Percentiles rank a stretch among this genome's conserved stretches.
phyloP scores from a whole-genome alignment of 2,329 filamentous ascomycete species.

The Ceratocystis eucalypticola region DNA sequence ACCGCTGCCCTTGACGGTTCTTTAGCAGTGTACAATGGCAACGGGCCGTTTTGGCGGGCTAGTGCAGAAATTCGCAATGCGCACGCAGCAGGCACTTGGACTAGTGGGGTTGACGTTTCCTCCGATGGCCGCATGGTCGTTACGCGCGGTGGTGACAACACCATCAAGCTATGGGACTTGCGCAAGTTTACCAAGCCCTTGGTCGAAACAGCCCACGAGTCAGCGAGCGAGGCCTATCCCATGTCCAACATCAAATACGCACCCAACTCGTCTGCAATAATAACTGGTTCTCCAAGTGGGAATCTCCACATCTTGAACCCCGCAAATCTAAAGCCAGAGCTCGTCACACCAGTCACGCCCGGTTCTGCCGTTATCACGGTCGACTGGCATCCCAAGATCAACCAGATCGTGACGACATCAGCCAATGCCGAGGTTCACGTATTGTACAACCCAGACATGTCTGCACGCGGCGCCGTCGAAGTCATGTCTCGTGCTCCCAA shows the following conservation, averaged over 20 bases:
- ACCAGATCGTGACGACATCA: slow-evolving; percentile 90
- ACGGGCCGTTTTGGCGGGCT: slow-evolving; percentile 73
- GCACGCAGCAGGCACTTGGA: slow-evolving; percentile 75
- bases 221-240: slow-evolving; percentile 70
- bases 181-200: slow-evolving; percentile 88
- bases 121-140: slow-evolving; percentile 81
- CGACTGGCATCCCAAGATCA: slow-evolving; percentile 85
- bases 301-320: slow-evolving; percentile 88
- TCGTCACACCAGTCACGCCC: slow-evolving; percentile 78
- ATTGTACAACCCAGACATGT: slow-evolving; percentile 79
- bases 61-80: slow-evolving; percentile 72
- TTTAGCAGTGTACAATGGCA: slow-evolving; percentile 80
- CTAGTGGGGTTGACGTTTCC: slow-evolving; percentile 81
- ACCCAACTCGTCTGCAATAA: slow-evolving; percentile 66
- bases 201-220: slow-evolving; percentile 62
- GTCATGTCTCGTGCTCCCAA: slow-evolving; percentile 92
- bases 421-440: slow-evolving; percentile 82
- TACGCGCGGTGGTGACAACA: slow-evolving; percentile 77
- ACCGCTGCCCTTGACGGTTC: slow-evolving; percentile 78
- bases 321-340: slow-evolving; percentile 72
- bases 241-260: slow-evolving; percentile 84
- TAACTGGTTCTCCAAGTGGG: slow-evolving; percentile 77
- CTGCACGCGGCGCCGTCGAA: slow-evolving; percentile 65
- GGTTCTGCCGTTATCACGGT: slow-evolving; percentile 71
- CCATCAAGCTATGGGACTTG: slow-evolving; percentile 94